Evolutionary conservation across 1,284 basidiomycete species (phyloP).

Genomic region (Gomphus bonarii): DNA sequence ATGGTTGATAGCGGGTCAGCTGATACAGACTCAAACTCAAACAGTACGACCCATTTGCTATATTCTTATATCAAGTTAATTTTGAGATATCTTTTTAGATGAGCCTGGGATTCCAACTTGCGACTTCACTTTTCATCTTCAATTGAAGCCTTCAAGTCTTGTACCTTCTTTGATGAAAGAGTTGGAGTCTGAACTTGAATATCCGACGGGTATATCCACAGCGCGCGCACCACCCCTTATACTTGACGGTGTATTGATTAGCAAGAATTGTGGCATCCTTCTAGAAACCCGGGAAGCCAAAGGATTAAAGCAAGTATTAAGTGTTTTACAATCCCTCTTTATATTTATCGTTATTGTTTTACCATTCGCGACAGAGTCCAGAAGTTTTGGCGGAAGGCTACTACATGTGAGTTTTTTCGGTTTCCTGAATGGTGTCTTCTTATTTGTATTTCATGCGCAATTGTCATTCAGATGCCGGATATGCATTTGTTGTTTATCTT

Average conservation of each 20-base stretch:
- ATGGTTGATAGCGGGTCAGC: slow-evolving; percentile 53
- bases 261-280: slow-evolving; percentile 69
- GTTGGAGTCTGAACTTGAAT: slow-evolving; percentile 58
- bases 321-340: background rate
- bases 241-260: slow-evolving; percentile 57
- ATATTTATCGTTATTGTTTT: background rate
- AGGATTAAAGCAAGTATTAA: slow-evolving; percentile 46
- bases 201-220: slow-evolving; percentile 60
- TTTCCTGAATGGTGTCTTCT: background rate
- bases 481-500: slow-evolving; percentile 59
- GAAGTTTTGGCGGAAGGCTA: slow-evolving; percentile 71
- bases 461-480: slow-evolving; percentile 52
- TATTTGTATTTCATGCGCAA: slow-evolving; percentile 8
- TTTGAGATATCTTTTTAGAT: slow-evolving; percentile 24
- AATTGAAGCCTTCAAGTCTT: slow-evolving; percentile 43
- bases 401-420: slow-evolving; percentile 51
- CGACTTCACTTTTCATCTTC: slow-evolving; percentile 53
- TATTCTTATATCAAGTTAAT: background rate
- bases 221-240: slow-evolving; percentile 41
- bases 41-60: slow-evolving; percentile 19
- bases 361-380: slow-evolving; percentile 29
- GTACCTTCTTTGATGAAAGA: slow-evolving; percentile 48
- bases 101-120: slow-evolving; percentile 44
- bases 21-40: slow-evolving; percentile 29
- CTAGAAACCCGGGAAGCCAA: slow-evolving; percentile 54